Evolutionary conservation across 2,329 filamentous ascomycete species (phyloP).

Genomic region (Ambrosiella beaveri): DNA sequence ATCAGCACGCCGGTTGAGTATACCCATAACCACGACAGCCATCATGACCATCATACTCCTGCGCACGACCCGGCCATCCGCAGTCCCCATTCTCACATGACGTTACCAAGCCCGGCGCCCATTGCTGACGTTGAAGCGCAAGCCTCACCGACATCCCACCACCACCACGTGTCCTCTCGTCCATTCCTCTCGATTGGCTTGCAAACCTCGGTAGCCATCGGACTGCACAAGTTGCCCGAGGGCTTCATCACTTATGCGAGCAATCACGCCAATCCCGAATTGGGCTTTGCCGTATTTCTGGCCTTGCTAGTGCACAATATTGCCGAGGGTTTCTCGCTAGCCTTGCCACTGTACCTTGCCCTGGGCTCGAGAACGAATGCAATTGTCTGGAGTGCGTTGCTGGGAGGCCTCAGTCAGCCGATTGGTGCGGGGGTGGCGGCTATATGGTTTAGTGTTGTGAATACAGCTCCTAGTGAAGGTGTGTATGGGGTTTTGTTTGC

Average conservation of each 20-base stretch:
- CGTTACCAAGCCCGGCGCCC: neutral
- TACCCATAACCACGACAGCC: neutral
- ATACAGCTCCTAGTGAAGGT: slow-evolving; percentile 3
- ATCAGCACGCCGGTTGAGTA: neutral
- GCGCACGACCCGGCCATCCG: neutral
- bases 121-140: slow-evolving; percentile 25
- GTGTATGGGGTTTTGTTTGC: slow-evolving; percentile 73
- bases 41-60: neutral
- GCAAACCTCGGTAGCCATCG: slow-evolving; percentile 88
- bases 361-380: slow-evolving; percentile 64
- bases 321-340: slow-evolving; percentile 89
- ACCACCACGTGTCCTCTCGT: slow-evolving; percentile 90
- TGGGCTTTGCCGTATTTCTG: slow-evolving; percentile 86
- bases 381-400: slow-evolving; percentile 64
- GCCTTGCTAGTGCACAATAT: slow-evolving; percentile 97
- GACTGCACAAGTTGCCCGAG: slow-evolving; percentile 86
- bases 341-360: slow-evolving; percentile 81
- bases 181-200: slow-evolving; percentile 89
- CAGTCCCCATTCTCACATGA: neutral
- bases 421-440: slow-evolving; percentile 70
- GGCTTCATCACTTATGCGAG: slow-evolving; percentile 85
- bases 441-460: slow-evolving; percentile 63
- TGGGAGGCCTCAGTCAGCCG: slow-evolving; percentile 79
- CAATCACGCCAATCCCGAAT: slow-evolving; percentile 79
- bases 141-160: slow-evolving; percentile 35